Conservation (phyloP, 1,284 basidiomycete genomes). For the Peniophora sp. region DNA sequence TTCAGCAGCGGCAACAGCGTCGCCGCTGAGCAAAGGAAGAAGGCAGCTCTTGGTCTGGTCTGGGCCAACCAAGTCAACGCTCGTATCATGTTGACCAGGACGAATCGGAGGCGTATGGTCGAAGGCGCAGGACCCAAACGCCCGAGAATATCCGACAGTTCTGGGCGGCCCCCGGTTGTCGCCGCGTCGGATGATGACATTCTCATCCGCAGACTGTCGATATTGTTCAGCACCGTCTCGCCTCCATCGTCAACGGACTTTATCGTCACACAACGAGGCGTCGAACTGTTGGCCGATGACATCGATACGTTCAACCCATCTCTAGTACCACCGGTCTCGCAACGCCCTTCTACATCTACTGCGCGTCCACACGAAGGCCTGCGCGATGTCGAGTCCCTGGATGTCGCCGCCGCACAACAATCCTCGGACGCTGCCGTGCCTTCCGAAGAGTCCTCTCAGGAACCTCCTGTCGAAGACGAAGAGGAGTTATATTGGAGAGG, state of each 20-base stretch:
- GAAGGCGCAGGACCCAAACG: conserved; percentile 5
- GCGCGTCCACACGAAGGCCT: background rate
- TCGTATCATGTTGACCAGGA: conserved; percentile 76
- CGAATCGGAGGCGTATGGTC: conserved; percentile 56
- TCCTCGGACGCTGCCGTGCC: conserved; percentile 3
- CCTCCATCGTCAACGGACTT: conserved; percentile 61
- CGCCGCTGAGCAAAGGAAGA: conserved; percentile 54
- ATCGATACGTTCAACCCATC: conserved; percentile 7
- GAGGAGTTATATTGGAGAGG: conserved; percentile 15
- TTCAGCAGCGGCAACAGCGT: conserved; percentile 61
- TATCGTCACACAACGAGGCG: conserved; percentile 54
- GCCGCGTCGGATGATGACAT: conserved; percentile 13
- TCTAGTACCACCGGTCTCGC: background rate
- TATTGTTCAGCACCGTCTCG: conserved; percentile 70
- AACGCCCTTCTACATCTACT: background rate
- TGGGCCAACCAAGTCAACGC: conserved; percentile 89
- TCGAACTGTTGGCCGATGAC: conserved; percentile 29
- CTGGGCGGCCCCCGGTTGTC: conserved; percentile 18
- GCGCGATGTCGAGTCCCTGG: conserved; percentile 6
- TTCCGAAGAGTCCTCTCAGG: background rate
- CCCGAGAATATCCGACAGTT: conserved; percentile 23
- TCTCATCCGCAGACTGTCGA: conserved; percentile 54
- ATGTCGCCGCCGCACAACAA: conserved; percentile 9
- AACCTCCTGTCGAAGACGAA: conserved; percentile 7
- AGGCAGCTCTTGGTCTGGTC: conserved; percentile 77